Base-by-base conservation (phyloP, 1,139 yeast genomes). In the Yarrowia galli region DNA sequence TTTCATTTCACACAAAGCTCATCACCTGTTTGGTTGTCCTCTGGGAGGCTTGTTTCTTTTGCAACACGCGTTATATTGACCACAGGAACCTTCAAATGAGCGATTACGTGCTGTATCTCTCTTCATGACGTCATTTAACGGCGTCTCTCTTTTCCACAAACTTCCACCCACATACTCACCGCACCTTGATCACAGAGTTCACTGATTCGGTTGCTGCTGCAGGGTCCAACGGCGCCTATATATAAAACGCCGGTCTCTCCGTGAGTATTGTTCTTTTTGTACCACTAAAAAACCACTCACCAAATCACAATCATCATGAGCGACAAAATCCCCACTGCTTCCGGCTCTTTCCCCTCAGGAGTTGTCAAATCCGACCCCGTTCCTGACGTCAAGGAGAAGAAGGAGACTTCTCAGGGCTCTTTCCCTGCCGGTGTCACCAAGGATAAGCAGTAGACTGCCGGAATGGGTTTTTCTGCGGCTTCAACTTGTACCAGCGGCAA, bases 191-290 rank as follows among this genome's bases (percentile, higher is more conserved):
- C 42, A 32, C 64, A 58, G 22, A 43, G 64, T 43, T 43, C 49
- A 42, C 32, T 43, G 51, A 43, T 56, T 56, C 51, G 64, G 51
- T 58, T 58, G 64, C 64, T 58, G 42, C 51, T 58, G 64, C 64
- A 58, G 51, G 51, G 42, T 22, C 51, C 28, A 58, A 58, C 48
- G 61, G 61, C 22, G 45, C 36, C 35, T 20, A n/a, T 28, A 58
- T 58, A 58, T 58, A 58, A 43, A 16, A 18, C 43, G 10, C 40
- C 42, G 18, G 42, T 58, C 28, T 43, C 40, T 58, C 51, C 16
- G 22, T 10, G 13, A 12, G 32, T 28, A 18, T 1, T 3, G 12
- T 7, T n/a, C 22, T 23, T 53, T 53, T n/a, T 15, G 8, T 22
- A 15, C 8, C 32, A 10, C 3, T 20, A 15, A 13, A 28, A n/a